Conservation (phyloP, 1,284 basidiomycete species). For the Pseudomicrostroma phylloplanum region DNA sequence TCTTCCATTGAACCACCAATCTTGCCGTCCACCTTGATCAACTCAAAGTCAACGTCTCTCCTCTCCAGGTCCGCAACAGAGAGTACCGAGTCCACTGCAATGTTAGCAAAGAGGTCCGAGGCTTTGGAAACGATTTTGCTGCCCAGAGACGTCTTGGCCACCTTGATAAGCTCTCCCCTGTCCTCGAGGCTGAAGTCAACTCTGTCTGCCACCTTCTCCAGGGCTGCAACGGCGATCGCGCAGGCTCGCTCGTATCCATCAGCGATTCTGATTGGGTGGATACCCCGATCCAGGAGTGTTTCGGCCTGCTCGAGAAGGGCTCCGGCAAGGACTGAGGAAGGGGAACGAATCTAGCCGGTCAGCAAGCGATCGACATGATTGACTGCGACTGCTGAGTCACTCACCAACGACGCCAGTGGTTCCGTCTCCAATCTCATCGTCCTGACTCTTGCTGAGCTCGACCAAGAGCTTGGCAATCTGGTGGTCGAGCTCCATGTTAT, state of each 20-base stretch:
- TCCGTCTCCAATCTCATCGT: constrained; percentile 98
- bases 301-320: constrained; percentile 80
- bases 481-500: constrained; percentile 72
- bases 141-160: constrained; percentile 89
- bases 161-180: constrained; percentile 72
- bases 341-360: constrained; percentile 46
- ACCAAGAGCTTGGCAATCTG: constrained; percentile 97
- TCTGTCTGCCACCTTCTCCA: constrained; percentile 86
- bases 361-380: constrained; percentile 55
- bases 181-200: constrained; percentile 77
- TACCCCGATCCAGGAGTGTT: constrained; percentile 86
- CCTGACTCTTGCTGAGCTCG: constrained; percentile 92
- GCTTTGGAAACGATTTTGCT: constrained; percentile 99
- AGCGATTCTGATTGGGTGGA: constrained; percentile 96
- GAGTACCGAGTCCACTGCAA: constrained; percentile 93
- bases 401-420: constrained; percentile 83
- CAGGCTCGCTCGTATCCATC: constrained; percentile 97
- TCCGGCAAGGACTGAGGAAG: constrained; percentile 71
- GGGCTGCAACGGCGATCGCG: constrained; percentile 75
- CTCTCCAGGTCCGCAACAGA: constrained; percentile 90
- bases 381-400: too few species aligned
- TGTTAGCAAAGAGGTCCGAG: constrained; percentile 87
- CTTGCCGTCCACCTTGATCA: constrained; percentile 99
- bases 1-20: constrained; percentile 94
- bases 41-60: constrained; percentile 91